Conservation (phyloP, 2,329 filamentous ascomycete species). For the Colletotrichum acutatum region DNA sequence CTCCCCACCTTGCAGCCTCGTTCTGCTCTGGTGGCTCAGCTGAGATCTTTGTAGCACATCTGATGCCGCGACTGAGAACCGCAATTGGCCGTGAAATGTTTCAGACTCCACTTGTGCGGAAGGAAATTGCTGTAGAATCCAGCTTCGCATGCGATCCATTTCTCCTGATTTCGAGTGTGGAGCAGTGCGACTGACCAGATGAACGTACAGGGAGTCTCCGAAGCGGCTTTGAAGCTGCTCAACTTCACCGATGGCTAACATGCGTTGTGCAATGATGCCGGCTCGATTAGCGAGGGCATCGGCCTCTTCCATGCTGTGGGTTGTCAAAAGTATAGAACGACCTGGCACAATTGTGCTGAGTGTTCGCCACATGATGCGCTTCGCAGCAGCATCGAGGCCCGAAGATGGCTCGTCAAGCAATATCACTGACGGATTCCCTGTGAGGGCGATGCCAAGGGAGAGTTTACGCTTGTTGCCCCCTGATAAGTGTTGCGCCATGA, state of each 20-base stretch:
- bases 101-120: constrained; percentile 73
- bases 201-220: constrained; percentile 83
- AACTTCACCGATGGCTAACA: constrained; percentile 85
- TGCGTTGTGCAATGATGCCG: constrained; percentile 85
- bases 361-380: constrained; percentile 93
- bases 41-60: constrained; percentile 3
- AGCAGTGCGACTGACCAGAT: constrained; percentile 79
- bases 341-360: constrained; percentile 78
- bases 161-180: constrained; percentile 77
- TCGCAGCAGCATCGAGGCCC: constrained; percentile 90
- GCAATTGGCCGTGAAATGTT: constrained; percentile 53
- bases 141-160: constrained; percentile 73
- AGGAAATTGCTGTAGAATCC: constrained; percentile 71
- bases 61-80: constrained; percentile 40
- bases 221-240: constrained; percentile 78
- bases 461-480: constrained; percentile 95
- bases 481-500: constrained; percentile 83
- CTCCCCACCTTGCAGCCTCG: background rate
- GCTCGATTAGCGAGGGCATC: constrained; percentile 86
- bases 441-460: constrained; percentile 87
- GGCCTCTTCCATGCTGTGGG: constrained; percentile 95
- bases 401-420: constrained; percentile 90
- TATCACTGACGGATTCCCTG: constrained; percentile 89
- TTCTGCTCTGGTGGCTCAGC: background rate
- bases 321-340: constrained; percentile 87